Evolutionary conservation across 192 early-diverging fungal species (phyloP).

Genomic region (Pecoramyces ruminantium): DNA sequence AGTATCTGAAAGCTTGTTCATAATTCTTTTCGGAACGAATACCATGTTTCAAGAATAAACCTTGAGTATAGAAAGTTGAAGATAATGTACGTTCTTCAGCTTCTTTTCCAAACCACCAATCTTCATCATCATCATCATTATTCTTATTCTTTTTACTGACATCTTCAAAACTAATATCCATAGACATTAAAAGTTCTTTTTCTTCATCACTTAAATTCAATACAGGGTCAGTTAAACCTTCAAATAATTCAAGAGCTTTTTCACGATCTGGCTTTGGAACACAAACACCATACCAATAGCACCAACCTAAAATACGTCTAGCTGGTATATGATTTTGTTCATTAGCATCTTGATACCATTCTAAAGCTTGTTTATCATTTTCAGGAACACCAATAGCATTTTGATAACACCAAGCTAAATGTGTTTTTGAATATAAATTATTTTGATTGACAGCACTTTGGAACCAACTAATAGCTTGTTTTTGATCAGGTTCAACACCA

Average conservation of each 20-base stretch:
- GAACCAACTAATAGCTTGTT: constrained; percentile 22
- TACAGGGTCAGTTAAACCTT: not conserved
- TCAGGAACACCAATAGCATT: constrained; percentile 33
- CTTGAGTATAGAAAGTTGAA: not conserved
- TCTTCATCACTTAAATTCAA: not conserved
- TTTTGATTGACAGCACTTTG: not conserved
- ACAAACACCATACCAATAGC: constrained; percentile 41
- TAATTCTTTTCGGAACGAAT: not conserved
- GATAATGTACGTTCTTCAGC: not conserved
- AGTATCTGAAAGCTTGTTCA: not conserved
- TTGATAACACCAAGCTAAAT: constrained; percentile 20
- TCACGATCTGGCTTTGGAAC: constrained; percentile 1
- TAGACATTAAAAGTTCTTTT: not conserved
- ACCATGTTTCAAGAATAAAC: not conserved
- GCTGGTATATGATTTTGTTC: constrained; percentile 34
- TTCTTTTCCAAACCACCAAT: not conserved
- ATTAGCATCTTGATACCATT: constrained; percentile 34
- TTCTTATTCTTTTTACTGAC: not conserved
- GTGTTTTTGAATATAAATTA: not conserved
- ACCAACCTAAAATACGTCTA: constrained; percentile 35
- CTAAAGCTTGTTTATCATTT: constrained; percentile 26
- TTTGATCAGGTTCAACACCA: constrained; percentile 20
- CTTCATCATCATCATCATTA: not conserved
- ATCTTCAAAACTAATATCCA: not conserved
- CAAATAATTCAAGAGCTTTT: not conserved